Percentiles rank a stretch among this genome's conserved stretches.
These are phyloP conservation scores for Aspergillus pseudoglaucus DNA, from an alignment of 2,329 filamentous ascomycete genomes.

Conservation along the genomic window DNA sequence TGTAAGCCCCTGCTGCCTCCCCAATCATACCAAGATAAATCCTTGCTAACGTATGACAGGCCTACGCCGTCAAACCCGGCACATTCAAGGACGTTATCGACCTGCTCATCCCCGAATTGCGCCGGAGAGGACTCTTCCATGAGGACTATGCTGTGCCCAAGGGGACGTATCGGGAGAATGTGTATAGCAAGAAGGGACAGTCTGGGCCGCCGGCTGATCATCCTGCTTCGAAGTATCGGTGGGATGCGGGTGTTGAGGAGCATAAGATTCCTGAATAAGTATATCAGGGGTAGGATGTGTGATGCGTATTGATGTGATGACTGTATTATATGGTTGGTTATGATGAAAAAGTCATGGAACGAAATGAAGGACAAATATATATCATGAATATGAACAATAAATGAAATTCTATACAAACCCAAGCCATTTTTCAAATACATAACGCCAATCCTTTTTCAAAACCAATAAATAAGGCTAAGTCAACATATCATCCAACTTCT, in stretches of 20 bases:
- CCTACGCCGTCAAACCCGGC: constrained; percentile 60
- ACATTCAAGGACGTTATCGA: constrained; percentile 64
- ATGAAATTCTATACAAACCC: background rate
- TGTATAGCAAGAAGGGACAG: constrained; percentile 27
- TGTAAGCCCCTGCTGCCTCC: constrained; percentile 36
- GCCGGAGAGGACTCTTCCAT: constrained; percentile 44
- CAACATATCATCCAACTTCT: constrained; percentile 87
- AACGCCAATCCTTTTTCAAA: background rate
- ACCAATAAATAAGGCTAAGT: constrained; percentile 47
- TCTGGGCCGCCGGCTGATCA: constrained; percentile 28
- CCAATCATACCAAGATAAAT: background rate
- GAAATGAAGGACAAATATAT: no score
- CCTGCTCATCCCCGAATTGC: constrained; percentile 58
- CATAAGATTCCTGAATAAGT: constrained; percentile 20
- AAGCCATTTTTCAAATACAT: background rate
- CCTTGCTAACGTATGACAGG: constrained; percentile 26
- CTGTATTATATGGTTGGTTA: background rate
- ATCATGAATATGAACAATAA: background rate
- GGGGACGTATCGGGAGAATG: constrained; percentile 37
- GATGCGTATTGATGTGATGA: background rate
- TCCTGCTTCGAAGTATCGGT: constrained; percentile 31
- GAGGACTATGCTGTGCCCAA: constrained; percentile 32
- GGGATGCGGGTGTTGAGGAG: constrained; percentile 31
- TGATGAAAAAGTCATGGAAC: background rate
- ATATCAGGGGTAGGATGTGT: background rate